A percentile compares a stretch with the other conserved stretches of the same genome.
phyloP scores from a whole-genome alignment of 78 protist species.

The Isochrysis galbana region DNA sequence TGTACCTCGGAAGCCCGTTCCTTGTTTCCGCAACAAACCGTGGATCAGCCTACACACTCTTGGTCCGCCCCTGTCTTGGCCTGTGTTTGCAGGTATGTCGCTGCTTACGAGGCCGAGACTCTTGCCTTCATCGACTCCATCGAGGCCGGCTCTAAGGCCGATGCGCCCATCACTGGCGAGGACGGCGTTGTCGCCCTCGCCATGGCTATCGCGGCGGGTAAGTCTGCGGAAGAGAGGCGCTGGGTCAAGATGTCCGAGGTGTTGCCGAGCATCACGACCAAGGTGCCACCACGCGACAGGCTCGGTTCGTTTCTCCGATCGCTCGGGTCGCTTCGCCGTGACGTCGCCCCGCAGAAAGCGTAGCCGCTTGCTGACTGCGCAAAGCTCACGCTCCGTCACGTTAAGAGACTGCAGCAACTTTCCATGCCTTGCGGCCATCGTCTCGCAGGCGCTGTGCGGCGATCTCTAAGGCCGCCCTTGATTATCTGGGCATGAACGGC shows the following conservation, averaged over 20 bases:
- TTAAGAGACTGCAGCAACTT: no score
- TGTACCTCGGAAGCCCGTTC: background rate
- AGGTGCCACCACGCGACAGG: background rate
- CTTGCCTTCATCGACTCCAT: background rate
- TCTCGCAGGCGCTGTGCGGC: no score
- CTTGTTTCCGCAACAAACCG: no score
- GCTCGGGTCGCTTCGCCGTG: no score
- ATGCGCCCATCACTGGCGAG: background rate
- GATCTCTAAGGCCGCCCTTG: no score
- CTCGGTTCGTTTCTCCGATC: background rate
- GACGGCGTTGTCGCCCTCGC: background rate
- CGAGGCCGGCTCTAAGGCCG: background rate
- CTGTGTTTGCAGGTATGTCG: background rate
- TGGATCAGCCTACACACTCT: no score
- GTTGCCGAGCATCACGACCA: background rate
- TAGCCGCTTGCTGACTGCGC: no score
- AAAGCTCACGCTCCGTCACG: no score
- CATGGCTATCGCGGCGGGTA: slow-evolving; percentile 16
- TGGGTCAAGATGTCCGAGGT: slow-evolving; percentile 5
- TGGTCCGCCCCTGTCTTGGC: no score
- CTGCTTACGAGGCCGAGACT: background rate
- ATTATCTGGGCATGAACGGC: no score
- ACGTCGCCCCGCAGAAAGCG: no score
- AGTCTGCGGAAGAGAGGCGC: slow-evolving; percentile 4
- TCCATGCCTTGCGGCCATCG: no score